Evolutionary conservation across 2,329 filamentous ascomycete species (phyloP), one percentile per base, ranked within the genome.

Genomic region (Exophiala sp.): DNA sequence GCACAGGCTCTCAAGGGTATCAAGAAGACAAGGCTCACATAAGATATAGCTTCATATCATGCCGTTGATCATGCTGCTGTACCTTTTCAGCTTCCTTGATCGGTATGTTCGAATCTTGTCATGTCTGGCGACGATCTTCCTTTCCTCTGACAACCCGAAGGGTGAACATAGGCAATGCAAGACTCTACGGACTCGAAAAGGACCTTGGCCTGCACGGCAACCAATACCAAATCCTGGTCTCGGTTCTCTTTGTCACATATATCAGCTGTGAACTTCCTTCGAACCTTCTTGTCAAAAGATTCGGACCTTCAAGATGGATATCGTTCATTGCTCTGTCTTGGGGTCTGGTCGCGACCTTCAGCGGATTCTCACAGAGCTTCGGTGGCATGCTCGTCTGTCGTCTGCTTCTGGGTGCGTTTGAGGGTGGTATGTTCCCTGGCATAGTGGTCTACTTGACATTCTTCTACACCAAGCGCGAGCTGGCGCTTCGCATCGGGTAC

Each of bases 201-300:
- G 44, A 47, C 16, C 44, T 47, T 14, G 44, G 3, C 24, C 12
- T 47, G 44, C 44, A 47, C 29, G 44, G 44, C 21, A 36, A 47
- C 20, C 24, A 47, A n/a, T 47, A 47, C 21, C 21, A 91, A 65
- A 14, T 60, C 65, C 77, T 80, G 18, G 81, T 87, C 1, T 84
- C 82, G 3, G 81, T 87, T 60, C 74, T 87, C 21, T 88, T 87
- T 65, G 80, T 86, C 50, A 85, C 84, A 1, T 88, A 73, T 55
- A 52, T 53, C 18, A 34, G 46, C 24, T 54, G 24, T 8, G 55
- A 57, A 20, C 35, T 75, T 8, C 63, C 72, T 20, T 71, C 67
- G 55, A 76, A 75, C 56, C 54, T 75, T 18, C 66, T 73, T 16
- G 62, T 76, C 52, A 75, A 75, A 61, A 65, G 64, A 12, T 63